Evolutionary conservation across 768 basidiomycete species (phyloP).

Genomic region (Trametes cingulata): DNA sequence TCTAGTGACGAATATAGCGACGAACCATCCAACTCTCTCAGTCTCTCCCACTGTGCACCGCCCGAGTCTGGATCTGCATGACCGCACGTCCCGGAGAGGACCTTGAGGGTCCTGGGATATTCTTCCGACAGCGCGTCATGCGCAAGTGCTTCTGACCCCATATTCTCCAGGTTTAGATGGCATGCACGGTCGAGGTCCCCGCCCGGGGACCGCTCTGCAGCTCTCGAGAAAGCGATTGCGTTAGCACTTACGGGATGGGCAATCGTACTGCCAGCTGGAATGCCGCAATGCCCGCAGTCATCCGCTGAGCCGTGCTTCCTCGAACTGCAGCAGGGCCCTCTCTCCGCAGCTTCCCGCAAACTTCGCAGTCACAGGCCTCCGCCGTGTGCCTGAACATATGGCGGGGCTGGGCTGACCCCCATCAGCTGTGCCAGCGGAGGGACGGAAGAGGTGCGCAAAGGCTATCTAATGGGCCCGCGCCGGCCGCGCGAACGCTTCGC

Average conservation of each 20-base stretch:
- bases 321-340: not conserved
- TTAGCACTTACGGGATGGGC: no score
- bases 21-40: not conserved
- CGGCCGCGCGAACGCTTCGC: not conserved
- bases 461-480: not conserved
- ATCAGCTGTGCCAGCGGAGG: not conserved
- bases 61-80: not conserved
- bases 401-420: not conserved
- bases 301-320: not conserved
- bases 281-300: not conserved
- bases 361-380: not conserved
- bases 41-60: not conserved
- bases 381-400: slow-evolving; percentile 15
- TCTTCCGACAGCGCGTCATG: no score
- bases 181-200: no score
- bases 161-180: no score
- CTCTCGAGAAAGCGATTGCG: no score
- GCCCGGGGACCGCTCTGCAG: no score
- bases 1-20: slow-evolving; percentile 10
- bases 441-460: not conserved
- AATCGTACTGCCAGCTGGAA: no score
- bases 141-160: no score
- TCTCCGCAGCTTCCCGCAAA: slow-evolving; percentile 2
- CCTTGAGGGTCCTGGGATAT: no score
- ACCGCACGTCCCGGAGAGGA: no score